Percentiles rank a stretch among this genome's conserved stretches.
Conservation (phyloP, 306 rosid genomes). For the Casuarina cunninghamiana region DNA sequence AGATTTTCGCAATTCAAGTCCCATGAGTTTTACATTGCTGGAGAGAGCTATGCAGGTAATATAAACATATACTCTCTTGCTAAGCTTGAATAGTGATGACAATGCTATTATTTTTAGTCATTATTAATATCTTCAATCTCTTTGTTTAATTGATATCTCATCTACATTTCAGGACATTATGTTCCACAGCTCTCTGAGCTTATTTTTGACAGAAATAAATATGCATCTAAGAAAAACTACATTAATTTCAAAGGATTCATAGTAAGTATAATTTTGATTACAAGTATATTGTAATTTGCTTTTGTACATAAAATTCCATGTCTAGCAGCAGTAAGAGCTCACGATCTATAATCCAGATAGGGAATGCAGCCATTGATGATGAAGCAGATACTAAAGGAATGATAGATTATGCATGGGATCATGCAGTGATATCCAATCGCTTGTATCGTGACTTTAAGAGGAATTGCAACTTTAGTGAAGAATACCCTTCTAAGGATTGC, state of each 20-base stretch:
- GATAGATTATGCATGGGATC: slow-evolving; percentile 57
- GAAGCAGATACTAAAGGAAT: slow-evolving; percentile 46
- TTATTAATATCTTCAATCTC: no score
- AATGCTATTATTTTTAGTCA: neutral
- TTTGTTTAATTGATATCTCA: no score
- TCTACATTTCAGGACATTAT: slow-evolving; percentile 64
- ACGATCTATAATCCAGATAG: slow-evolving; percentile 31
- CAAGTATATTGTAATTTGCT: neutral
- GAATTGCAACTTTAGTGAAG: slow-evolving; percentile 37
- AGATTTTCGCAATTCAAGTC: slow-evolving; percentile 78
- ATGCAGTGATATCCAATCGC: slow-evolving; percentile 47
- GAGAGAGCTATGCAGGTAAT: slow-evolving; percentile 92
- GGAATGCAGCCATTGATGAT: slow-evolving; percentile 47
- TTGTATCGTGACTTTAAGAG: slow-evolving; percentile 33
- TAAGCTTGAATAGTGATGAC: neutral
- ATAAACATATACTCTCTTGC: neutral
- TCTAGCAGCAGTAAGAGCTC: neutral
- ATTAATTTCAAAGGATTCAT: slow-evolving; percentile 57
- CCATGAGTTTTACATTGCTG: slow-evolving; percentile 76
- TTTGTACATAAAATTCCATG: no score
- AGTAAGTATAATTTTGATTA: slow-evolving; percentile 18
- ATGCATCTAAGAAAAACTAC: slow-evolving; percentile 14
- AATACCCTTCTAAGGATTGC: slow-evolving; percentile 11
- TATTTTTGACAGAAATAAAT: slow-evolving; percentile 41
- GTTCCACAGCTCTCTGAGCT: slow-evolving; percentile 61